Evolutionary conservation across 1,139 yeast species (phyloP).

Genomic region (Candida smagusa): DNA sequence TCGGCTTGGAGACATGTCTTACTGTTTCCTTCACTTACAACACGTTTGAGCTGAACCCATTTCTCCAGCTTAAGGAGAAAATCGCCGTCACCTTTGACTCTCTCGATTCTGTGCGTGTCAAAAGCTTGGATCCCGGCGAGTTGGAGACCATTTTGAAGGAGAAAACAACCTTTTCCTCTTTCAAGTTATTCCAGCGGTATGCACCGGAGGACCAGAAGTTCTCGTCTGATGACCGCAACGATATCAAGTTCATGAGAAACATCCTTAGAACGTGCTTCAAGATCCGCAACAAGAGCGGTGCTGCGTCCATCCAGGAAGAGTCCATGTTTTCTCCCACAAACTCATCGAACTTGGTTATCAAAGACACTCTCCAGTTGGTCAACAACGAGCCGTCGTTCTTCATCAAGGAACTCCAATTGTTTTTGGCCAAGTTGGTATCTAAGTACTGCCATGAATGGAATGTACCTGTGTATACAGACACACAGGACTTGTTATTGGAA

Average conservation of each 20-base stretch:
- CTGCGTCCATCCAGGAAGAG: slow-evolving; percentile 14
- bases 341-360: slow-evolving; percentile 4
- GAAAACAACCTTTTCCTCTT: slow-evolving; percentile 25
- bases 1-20: slow-evolving; percentile 28
- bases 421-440: slow-evolving; percentile 25
- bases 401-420: slow-evolving; percentile 23
- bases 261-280: slow-evolving; percentile 32
- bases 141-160: slow-evolving; percentile 31
- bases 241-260: slow-evolving; percentile 31
- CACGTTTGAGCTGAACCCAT: slow-evolving; percentile 34
- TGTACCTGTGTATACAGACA: slow-evolving; percentile 28
- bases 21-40: slow-evolving; percentile 35
- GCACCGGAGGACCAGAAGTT: slow-evolving; percentile 7
- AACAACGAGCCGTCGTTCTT: slow-evolving; percentile 17
- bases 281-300: slow-evolving; percentile 32
- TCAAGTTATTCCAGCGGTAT: slow-evolving; percentile 23
- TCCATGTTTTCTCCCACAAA: slow-evolving; percentile 2
- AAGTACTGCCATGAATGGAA: slow-evolving; percentile 20
- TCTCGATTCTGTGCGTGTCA: slow-evolving; percentile 21
- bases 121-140: slow-evolving; percentile 15
- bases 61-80: slow-evolving; percentile 22
- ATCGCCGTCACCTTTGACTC: slow-evolving; percentile 29
- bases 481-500: slow-evolving; percentile 17
- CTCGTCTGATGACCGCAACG: slow-evolving; percentile 28
- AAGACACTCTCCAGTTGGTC: background rate